Conservation (phyloP, 345 rosid genomes). For the Brassica napus region Da-Ae NC_063450.1:24922001-24922500, state of each 20-base stretch:
- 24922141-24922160: constrained; percentile 60
- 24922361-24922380: constrained; percentile 60
- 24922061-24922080: constrained; percentile 69
- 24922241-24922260: constrained; percentile 75
- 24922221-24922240: neutral
- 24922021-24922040: constrained; percentile 56
- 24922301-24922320: constrained; percentile 59
- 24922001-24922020: constrained; percentile 47
- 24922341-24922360: constrained; percentile 56
- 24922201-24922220: neutral
- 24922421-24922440: constrained; percentile 74
- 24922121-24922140: constrained; percentile 75
- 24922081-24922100: constrained; percentile 69
- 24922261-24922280: constrained; percentile 64
- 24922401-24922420: constrained; percentile 70
- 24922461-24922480: constrained; percentile 77
- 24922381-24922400: constrained; percentile 68
- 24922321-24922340: constrained; percentile 59
- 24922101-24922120: constrained; percentile 67
- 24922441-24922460: constrained; percentile 67
- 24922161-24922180: constrained; percentile 25
- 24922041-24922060: constrained; percentile 73
- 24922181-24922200: neutral
- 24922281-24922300: constrained; percentile 81
- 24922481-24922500: constrained; percentile 58